Percentiles rank a stretch among this genome's conserved stretches.
These are phyloP conservation scores for Candida ipomoeae DNA, from an alignment of 805 yeast species.

Conservation along the genomic window DNA sequence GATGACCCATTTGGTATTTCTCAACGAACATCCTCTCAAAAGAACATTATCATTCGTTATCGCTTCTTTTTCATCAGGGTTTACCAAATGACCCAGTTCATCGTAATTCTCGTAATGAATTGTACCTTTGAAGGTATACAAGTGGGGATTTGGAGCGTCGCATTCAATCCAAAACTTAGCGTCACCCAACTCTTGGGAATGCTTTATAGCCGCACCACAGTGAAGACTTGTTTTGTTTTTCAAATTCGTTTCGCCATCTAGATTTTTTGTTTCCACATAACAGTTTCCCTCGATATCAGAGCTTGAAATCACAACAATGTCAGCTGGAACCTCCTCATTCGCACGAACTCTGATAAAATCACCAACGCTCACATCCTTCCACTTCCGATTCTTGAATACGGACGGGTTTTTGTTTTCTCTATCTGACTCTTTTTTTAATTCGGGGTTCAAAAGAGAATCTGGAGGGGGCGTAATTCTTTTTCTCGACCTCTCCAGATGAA, in stretches of 20 bases:
- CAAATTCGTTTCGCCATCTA: constrained; percentile 32
- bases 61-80: constrained; percentile 48
- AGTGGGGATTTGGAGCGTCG: constrained; percentile 65
- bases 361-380: constrained; percentile 40
- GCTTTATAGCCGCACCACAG: constrained; percentile 51
- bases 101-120: constrained; percentile 46
- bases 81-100: constrained; percentile 27
- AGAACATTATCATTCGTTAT: constrained; percentile 58
- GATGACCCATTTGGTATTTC: constrained; percentile 74
- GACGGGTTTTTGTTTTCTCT: constrained; percentile 3
- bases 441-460: constrained; percentile 22
- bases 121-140: constrained; percentile 66
- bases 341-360: constrained; percentile 63
- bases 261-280: constrained; percentile 44
- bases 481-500: constrained; percentile 13
- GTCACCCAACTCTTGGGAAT: constrained; percentile 55
- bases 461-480: constrained; percentile 13
- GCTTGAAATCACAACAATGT: constrained; percentile 54
- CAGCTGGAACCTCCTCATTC: constrained; percentile 78
- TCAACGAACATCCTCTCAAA: constrained; percentile 65
- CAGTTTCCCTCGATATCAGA: constrained; percentile 69
- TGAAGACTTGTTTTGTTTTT: constrained; percentile 53
- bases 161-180: constrained; percentile 60
- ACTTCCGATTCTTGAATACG: constrained; percentile 19
- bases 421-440: constrained; percentile 8